A percentile compares a stretch with the other conserved stretches of the same genome.
Conservation (phyloP, 228 moss, liverwort and hornwort species). For the Sphagnum fallax region DNA sequence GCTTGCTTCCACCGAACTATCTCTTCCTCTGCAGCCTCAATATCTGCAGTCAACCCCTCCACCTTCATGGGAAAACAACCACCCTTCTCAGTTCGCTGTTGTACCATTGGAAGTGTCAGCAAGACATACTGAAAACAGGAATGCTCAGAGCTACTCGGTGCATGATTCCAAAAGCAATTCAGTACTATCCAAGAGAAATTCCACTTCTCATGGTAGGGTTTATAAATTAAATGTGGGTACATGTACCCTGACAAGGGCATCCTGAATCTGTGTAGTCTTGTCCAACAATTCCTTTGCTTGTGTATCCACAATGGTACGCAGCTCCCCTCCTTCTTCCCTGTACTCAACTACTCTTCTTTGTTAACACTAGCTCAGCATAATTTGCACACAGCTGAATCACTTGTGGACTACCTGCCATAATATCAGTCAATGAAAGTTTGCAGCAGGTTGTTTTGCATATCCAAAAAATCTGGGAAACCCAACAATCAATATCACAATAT, state of each 20-base stretch:
- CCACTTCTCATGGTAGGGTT: neutral
- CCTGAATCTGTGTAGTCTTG: slow-evolving; percentile 32
- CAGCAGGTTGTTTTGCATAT: too few species aligned
- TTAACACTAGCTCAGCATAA: neutral
- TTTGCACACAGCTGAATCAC: neutral
- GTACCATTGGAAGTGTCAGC: neutral
- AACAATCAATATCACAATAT: too few species aligned
- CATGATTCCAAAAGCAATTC: too few species aligned
- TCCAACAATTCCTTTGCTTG: slow-evolving; percentile 36
- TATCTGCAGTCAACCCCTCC: slow-evolving; percentile 48
- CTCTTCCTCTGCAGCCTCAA: slow-evolving; percentile 75
- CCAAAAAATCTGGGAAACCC: too few species aligned
- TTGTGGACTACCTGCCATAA: too few species aligned
- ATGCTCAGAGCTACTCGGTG: too few species aligned
- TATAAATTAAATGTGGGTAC: neutral
- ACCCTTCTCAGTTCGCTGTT: neutral
- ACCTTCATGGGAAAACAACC: slow-evolving; percentile 31
- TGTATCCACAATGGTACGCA: slow-evolving; percentile 25
- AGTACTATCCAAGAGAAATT: too few species aligned
- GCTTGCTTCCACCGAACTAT: slow-evolving; percentile 80
- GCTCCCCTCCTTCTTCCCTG: slow-evolving; percentile 57
- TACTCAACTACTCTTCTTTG: slow-evolving; percentile 8
- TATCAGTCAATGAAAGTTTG: too few species aligned
- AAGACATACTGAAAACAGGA: too few species aligned
- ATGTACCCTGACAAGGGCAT: slow-evolving; percentile 29